Base-by-base conservation (phyloP, 2,329 filamentous ascomycete species). In the Microsporum canis region DNA sequence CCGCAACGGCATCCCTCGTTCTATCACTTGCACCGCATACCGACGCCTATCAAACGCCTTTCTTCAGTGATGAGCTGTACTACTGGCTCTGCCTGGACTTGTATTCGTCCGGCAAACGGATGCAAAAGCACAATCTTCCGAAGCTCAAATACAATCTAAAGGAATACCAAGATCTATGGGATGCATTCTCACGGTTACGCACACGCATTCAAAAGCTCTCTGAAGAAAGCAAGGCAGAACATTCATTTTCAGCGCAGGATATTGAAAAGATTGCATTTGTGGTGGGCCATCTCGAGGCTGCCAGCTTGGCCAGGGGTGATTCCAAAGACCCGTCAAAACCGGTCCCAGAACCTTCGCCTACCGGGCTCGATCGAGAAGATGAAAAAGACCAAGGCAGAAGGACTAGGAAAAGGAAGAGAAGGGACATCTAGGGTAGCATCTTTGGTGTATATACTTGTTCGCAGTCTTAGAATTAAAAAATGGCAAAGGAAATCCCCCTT, bases 31-130 rank as follows among this genome's bases (percentile, higher is more conserved):
- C 65, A 39, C 47, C 41, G 38, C 51, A 45, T 2, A 67, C 70
- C 0, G 62, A 56, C 7, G 7, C n/a, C 2, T 45, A 55, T 5
- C 62, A 64, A 38, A 61, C 73, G 1, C 75, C 76, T 0, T 78
- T 78, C 53, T 78, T 75, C 63, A 76, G 74, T 43, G 76, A 78
- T 49, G 75, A 78, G 64, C 61, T 72, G 27, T 77, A 69, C 58
- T 64, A 71, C 7, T 78, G 76, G 75, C 64, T 77, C 1, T 70
- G 70, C 69, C 17, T 68, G 41, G 60, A 64, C 23, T 68, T 70
- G 2, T 61, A 53, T 43, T 12, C 51, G 31, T 33, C 55, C 14
- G 14, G 53, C 36, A 36, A 47, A 31, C 31, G 4, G 4, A 34
- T 14, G 14, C 45, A 3, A 51, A 61, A 27, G 47, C 29, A 6